phyloP scores from a whole-genome alignment of 1,284 basidiomycete species.

The Ganoderma multipileum region DNA sequence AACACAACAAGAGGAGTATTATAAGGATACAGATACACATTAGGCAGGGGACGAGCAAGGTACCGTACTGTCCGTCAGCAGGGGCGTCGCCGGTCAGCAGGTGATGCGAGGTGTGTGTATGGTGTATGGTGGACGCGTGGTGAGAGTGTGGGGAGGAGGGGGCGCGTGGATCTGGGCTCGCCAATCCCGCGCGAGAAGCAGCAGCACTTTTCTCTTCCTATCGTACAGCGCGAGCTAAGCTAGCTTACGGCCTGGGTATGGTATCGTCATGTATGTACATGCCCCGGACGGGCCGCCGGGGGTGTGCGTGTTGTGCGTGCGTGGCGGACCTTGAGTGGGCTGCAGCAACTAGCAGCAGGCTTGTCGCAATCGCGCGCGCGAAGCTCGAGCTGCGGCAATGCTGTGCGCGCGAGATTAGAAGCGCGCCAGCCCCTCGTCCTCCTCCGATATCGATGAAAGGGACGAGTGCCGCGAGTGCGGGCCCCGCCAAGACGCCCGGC shows the following conservation, averaged over 20 bases:
- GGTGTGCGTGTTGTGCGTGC: slow-evolving; percentile 4
- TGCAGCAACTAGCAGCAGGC: not conserved
- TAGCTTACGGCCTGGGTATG: slow-evolving; percentile 7
- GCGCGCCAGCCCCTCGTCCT: slow-evolving; percentile 37
- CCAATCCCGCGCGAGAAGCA: slow-evolving; percentile 15
- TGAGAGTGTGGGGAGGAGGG: not conserved
- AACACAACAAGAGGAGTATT: slow-evolving; percentile 11
- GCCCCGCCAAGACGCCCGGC: slow-evolving; percentile 24
- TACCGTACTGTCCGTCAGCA: slow-evolving; percentile 5
- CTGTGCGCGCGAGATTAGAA: slow-evolving; percentile 14
- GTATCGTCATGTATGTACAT: slow-evolving; percentile 17
- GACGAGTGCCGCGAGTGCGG: slow-evolving; percentile 39
- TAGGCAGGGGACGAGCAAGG: slow-evolving; percentile 15
- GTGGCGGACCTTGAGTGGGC: not conserved
- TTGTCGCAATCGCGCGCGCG: not conserved
- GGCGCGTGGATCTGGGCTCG: slow-evolving; percentile 3
- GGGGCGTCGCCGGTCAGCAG: not conserved
- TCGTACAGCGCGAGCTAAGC: not conserved
- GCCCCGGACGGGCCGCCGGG: slow-evolving; percentile 4
- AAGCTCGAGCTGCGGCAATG: not conserved
- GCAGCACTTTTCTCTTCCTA: slow-evolving; percentile 15
- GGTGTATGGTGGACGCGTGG: not conserved
- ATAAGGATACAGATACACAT: slow-evolving; percentile 25
- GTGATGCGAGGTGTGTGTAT: not conserved
- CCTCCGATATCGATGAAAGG: slow-evolving; percentile 40